Evolutionary conservation across 2,329 filamentous ascomycete genomes (phyloP), one percentile per base, ranked within the genome.

Genomic region (Fusarium sp.): DNA sequence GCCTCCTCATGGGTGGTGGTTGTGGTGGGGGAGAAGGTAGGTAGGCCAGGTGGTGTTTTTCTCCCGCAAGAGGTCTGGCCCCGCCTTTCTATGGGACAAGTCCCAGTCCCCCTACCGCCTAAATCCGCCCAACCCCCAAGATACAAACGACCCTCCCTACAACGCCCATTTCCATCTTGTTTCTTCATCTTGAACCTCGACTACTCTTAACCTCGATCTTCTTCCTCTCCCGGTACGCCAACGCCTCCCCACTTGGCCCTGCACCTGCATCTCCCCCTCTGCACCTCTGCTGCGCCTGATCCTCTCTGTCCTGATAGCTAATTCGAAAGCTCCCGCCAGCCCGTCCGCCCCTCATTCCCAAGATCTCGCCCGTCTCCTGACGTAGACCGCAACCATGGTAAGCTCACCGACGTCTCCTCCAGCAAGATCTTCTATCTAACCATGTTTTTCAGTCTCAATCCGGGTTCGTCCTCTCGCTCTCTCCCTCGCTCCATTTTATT

Each of bases 381-480:
- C 77, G 74, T 74, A 77, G 74, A 81, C 79, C 80, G 79, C 81
- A 82, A 82, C 73, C 79, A 85, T 85, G 84, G 84, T 85, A 80
- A 82, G 84, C 78, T 74, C 66, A 71, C 42, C 71, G 60, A 58
- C 68, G 66, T 69, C 70, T 40, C 69, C 59, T 38, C 60, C 40
- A 54, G 56, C 42, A 63, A 64, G 47, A 42, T 22, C 16, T 27
- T 57, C 27, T 73, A 65, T 74, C 78, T 77, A 69, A 72, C 73
- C 22, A 57, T 52, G 63, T 66, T 18, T 60, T 69, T 20, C 69
- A 92, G 90, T 92, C 90, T 91, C 89, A 91, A 89, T 92, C 90
- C 84, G 90, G 90, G 90, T 92, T 86, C 78, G 75, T 77, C 69
- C 72, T 76, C 78, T 64, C 52, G 67, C 75, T 59, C 47, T 27